Conservation (phyloP, 2,329 filamentous ascomycete genomes). For the Claviceps lovelessii region DNA sequence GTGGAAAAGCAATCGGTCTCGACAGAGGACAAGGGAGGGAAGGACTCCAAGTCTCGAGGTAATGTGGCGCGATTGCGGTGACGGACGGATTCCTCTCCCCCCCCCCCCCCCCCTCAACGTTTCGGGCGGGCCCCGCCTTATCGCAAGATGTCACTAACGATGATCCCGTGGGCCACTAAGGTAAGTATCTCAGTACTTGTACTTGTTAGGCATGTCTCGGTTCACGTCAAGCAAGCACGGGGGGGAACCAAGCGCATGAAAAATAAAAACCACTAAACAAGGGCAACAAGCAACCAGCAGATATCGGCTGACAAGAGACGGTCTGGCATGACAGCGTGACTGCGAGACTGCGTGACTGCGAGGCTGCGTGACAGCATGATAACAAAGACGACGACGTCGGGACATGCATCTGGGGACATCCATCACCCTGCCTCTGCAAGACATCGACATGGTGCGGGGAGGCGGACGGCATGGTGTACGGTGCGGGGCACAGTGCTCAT, state of each 20-base stretch:
- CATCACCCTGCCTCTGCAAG: too few relatives aligned
- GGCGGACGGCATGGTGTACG: too few relatives aligned
- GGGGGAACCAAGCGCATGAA: background rate
- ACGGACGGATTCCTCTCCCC: background rate
- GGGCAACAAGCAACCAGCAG: background rate
- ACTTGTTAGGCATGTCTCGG: too few relatives aligned
- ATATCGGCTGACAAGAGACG: background rate
- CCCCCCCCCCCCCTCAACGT: background rate
- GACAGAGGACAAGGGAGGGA: background rate
- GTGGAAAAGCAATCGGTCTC: background rate
- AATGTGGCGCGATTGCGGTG: background rate
- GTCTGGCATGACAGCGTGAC: too few relatives aligned
- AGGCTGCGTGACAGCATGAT: background rate
- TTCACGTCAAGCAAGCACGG: background rate
- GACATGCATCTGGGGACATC: too few relatives aligned
- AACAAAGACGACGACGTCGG: background rate
- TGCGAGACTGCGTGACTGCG: too few relatives aligned
- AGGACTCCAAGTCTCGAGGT: background rate
- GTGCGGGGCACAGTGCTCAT: background rate
- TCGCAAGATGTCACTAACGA: conserved; percentile 1
- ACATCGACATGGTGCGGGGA: too few relatives aligned
- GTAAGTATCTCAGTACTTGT: too few relatives aligned
- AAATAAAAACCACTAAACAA: background rate
- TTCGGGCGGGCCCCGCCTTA: conserved; percentile 3
- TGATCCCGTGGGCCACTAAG: background rate